Evolutionary conservation across 2,329 filamentous ascomycete species (phyloP), one percentile per base, ranked within the genome.

Genomic region (Penicillium sp.): DNA sequence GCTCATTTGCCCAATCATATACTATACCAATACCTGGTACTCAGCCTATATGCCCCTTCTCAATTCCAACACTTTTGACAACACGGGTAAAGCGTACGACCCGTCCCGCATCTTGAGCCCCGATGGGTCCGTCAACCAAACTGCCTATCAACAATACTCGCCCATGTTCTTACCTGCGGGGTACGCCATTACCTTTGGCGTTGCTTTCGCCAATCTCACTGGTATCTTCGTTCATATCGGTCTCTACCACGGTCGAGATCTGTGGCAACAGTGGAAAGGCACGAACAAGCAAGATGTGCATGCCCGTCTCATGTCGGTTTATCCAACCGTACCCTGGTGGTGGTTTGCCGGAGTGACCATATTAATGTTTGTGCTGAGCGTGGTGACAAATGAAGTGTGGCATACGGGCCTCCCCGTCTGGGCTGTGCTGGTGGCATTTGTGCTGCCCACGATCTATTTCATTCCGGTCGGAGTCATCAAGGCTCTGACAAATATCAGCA

Each of bases 191-290:
- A 76, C 73, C 1, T 82, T 90, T 67, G 87, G 87, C 1, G 77
- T 90, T 11, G 86, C 85, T 0, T 90, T 90, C 70, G 88, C 88
- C n/a, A 85, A 87, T 25, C 82, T 90, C 30, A 82, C 85, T 0
- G 84, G 86, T 10, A 85, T 78, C n/a, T 76, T 78, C 53, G 66
- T 78, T n/a, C 76, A 78, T 43, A 65, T 74, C 11, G 71, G 66
- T 0, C 65, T 79, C 6, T 79, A 76, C 55, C 74, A 79, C 60
- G 74, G 76, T 3, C 72, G 71, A 30, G 75, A 78, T 33, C 57
- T 79, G 6, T 71, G 72, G 70, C 63, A 65, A 11, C 74, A 76
- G 49, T 75, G 72, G 70, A 73, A 72, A 55, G 75, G 74, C 4
- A 69, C 68, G 1, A 61, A 68, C 45, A 69, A 74, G 53, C 69